Percentiles rank a stretch among this genome's conserved stretches.
phyloP scores from a whole-genome alignment of 2,329 filamentous ascomycete species.

The Pseudogymnoascus sp. region DNA sequence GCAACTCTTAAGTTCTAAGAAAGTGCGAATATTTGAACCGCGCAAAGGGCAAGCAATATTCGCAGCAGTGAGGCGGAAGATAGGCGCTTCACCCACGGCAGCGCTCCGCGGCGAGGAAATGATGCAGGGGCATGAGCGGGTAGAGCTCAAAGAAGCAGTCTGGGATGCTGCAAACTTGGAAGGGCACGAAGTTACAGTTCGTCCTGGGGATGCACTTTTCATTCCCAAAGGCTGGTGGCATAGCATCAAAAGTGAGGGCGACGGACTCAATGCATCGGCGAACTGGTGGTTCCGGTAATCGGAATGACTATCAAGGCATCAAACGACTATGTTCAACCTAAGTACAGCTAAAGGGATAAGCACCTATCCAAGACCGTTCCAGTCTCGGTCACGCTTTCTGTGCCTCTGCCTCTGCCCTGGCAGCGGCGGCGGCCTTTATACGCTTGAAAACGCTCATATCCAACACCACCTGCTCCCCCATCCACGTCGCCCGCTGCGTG shows the following conservation, averaged over 20 bases:
- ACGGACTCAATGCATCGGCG: constrained; percentile 29
- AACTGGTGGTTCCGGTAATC: constrained; percentile 75
- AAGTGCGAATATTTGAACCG: constrained; percentile 63
- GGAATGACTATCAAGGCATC: neutral
- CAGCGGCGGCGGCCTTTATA: constrained; percentile 3
- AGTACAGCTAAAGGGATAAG: neutral
- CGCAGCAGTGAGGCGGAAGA: constrained; percentile 34
- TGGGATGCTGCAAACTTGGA: constrained; percentile 44
- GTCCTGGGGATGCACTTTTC: constrained; percentile 63
- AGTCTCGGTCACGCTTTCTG: neutral
- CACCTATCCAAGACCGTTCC: neutral
- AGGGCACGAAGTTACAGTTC: constrained; percentile 39
- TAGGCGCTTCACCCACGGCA: constrained; percentile 32
- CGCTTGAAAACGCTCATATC: constrained; percentile 44
- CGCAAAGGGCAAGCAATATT: constrained; percentile 57
- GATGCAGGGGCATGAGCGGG: constrained; percentile 74
- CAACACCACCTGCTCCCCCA: constrained; percentile 58
- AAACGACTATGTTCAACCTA: neutral
- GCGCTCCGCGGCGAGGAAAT: constrained; percentile 70
- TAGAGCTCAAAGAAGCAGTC: constrained; percentile 56
- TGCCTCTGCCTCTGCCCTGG: neutral
- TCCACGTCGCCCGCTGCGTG: constrained; percentile 55
- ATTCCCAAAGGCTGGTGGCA: constrained; percentile 86
- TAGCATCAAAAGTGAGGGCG: constrained; percentile 59
- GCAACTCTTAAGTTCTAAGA: constrained; percentile 68